These are phyloP conservation scores for Neofusicoccum parvum DNA, from an alignment of 2,329 filamentous ascomycete genomes.

Conservation along the genomic window DNA sequence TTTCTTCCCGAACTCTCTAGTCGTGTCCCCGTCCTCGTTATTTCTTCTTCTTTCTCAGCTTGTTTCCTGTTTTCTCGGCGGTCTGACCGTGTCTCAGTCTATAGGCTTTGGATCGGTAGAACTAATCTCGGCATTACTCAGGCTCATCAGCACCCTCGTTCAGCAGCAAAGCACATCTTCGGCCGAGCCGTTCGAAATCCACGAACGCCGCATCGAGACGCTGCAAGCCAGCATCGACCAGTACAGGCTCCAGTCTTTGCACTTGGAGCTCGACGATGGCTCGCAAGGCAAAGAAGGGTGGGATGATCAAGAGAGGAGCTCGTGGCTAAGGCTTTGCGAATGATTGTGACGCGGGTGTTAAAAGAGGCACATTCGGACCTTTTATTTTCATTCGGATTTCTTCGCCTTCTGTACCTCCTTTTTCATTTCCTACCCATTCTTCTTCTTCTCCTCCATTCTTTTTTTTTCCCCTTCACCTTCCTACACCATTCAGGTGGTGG, in stretches of 20 bases:
- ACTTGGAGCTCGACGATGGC: constrained; percentile 12
- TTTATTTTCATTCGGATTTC: neutral
- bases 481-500: neutral
- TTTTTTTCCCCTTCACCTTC: neutral
- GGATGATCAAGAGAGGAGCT: constrained; percentile 8
- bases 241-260: constrained; percentile 8
- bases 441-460: neutral
- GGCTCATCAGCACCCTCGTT: constrained; percentile 4
- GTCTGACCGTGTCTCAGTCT: neutral
- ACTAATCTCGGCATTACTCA: neutral
- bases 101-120: neutral
- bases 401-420: neutral
- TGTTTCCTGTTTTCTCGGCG: neutral
- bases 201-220: constrained; percentile 15
- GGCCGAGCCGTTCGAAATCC: constrained; percentile 8
- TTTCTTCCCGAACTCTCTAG: neutral
- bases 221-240: constrained; percentile 5
- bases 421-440: neutral
- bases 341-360: neutral
- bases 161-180: constrained; percentile 1
- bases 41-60: neutral
- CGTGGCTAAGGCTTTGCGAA: constrained; percentile 10
- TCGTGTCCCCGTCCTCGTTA: neutral
- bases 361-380: neutral
- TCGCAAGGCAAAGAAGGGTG: constrained; percentile 1